A percentile compares a stretch with the other conserved stretches of the same genome.
phyloP scores from a whole-genome alignment of 768 basidiomycete genomes.

The Mycena epipterygia region DNA sequence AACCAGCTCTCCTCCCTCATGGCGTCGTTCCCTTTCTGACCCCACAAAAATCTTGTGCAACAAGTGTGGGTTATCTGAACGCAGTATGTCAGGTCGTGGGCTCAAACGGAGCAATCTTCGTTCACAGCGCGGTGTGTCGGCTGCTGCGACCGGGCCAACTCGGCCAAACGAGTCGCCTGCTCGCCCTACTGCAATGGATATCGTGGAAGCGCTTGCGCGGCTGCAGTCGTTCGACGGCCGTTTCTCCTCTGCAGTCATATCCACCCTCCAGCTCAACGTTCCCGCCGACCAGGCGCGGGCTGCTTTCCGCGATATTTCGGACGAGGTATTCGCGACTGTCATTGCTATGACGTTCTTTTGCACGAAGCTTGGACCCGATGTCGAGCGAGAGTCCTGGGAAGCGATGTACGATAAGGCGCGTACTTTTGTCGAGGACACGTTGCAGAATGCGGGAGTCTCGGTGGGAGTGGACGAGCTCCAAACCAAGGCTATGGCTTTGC shows the following conservation, averaged over 20 bases:
- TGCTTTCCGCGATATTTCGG: slow-evolving; percentile 1
- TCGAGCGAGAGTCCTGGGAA: slow-evolving; percentile 31
- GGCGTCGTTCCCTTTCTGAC: slow-evolving; percentile 90
- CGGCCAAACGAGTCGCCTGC: too few relatives aligned
- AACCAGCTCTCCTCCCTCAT: slow-evolving; percentile 89
- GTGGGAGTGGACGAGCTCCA: slow-evolving; percentile 11
- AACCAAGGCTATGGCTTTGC: not conserved
- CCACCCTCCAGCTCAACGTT: slow-evolving; percentile 8
- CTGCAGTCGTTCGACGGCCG: slow-evolving; percentile 27
- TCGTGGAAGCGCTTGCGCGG: slow-evolving; percentile 19
- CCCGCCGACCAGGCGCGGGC: not conserved
- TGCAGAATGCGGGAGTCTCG: not conserved
- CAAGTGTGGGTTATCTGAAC: slow-evolving; percentile 92
- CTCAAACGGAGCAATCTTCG: too few relatives aligned
- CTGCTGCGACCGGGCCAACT: not conserved
- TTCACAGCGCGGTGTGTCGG: not conserved
- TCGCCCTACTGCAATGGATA: not conserved
- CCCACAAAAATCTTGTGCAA: slow-evolving; percentile 95
- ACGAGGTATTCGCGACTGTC: slow-evolving; percentile 22
- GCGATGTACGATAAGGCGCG: slow-evolving; percentile 34
- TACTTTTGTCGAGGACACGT: slow-evolving; percentile 13
- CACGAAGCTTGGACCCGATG: slow-evolving; percentile 13
- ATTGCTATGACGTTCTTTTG: slow-evolving; percentile 31
- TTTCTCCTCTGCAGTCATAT: slow-evolving; percentile 1
- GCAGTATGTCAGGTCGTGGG: too few relatives aligned